Evolutionary conservation across 1,284 basidiomycete species (phyloP).

Genomic region (Sphagnurus paluster): DNA sequence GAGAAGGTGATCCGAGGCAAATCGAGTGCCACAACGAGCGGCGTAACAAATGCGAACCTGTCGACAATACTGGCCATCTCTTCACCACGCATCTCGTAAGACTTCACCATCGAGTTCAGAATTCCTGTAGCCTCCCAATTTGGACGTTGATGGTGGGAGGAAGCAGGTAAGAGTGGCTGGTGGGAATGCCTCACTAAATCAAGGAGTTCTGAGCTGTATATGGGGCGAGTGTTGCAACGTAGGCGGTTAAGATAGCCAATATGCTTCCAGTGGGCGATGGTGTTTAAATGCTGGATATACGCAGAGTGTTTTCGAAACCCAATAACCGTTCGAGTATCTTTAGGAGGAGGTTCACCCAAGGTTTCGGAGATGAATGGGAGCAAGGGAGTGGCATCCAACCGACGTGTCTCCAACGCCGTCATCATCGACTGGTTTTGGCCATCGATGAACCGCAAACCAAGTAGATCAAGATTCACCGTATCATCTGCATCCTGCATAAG

Average conservation of each 20-base stretch:
- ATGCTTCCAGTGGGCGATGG: conserved; percentile 67
- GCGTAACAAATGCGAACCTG: conserved; percentile 84
- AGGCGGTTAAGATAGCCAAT: conserved; percentile 74
- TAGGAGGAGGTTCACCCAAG: conserved; percentile 60
- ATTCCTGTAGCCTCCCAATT: conserved; percentile 44
- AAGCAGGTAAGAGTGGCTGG: conserved; percentile 58
- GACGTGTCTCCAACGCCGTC: conserved; percentile 52
- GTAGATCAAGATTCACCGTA: conserved; percentile 58
- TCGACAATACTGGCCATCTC: conserved; percentile 62
- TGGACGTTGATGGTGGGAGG: conserved; percentile 36
- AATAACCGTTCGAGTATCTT: conserved; percentile 73
- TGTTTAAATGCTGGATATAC: conserved; percentile 55
- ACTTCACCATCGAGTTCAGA: conserved; percentile 58
- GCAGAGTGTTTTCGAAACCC: conserved; percentile 68
- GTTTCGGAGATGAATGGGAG: conserved; percentile 60
- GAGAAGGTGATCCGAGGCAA: conserved; percentile 63
- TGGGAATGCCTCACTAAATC: conserved; percentile 41
- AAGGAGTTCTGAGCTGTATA: conserved; percentile 69
- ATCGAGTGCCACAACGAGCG: conserved; percentile 77
- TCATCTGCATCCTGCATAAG: conserved; percentile 54
- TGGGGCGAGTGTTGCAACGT: conserved; percentile 65
- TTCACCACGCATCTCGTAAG: conserved; percentile 61
- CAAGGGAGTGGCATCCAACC: conserved; percentile 72
- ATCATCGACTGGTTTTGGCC: conserved; percentile 51
- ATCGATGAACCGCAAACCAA: conserved; percentile 68